Evolutionary conservation across 257 asterid genomes (phyloP).

Genomic region (Nicotiana sylvestris): DNA sequence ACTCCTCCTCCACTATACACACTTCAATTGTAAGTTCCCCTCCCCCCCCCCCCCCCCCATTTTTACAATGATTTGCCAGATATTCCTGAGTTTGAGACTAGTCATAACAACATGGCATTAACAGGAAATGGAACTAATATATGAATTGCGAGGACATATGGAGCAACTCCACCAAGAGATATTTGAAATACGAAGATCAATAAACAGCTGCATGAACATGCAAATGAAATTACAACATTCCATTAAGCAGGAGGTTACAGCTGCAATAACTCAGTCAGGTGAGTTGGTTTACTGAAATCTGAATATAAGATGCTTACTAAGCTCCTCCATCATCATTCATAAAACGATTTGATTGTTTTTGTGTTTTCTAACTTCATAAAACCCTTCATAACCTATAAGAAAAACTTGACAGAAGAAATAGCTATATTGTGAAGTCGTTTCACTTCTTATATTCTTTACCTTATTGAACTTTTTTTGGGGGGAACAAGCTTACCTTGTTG

Average conservation of each 20-base stretch:
- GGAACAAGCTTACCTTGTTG: not conserved
- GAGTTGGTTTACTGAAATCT: not conserved
- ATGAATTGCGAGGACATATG: constrained; percentile 77
- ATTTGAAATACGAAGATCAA: constrained; percentile 61
- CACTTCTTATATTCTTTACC: not conserved
- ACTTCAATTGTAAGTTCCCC: constrained; percentile 65
- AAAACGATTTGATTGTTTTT: not conserved
- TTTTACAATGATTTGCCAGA: not conserved
- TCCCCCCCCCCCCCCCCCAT: too few species aligned
- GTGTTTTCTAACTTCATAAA: not conserved
- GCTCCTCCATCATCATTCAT: not conserved
- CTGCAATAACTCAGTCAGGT: constrained; percentile 52
- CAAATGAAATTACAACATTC: constrained; percentile 57
- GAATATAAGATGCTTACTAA: not conserved
- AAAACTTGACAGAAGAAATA: not conserved
- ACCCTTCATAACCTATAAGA: not conserved
- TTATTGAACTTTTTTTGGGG: not conserved
- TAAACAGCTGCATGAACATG: constrained; percentile 63
- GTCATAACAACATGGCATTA: not conserved
- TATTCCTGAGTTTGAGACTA: not conserved
- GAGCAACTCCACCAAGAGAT: constrained; percentile 75
- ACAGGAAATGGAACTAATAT: constrained; percentile 82
- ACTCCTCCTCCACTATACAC: constrained; percentile 31
- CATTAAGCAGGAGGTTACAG: constrained; percentile 44
- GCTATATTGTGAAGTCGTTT: not conserved